Base-by-base conservation (phyloP, 768 basidiomycete genomes). In the Leucocoprinus sp. region DNA sequence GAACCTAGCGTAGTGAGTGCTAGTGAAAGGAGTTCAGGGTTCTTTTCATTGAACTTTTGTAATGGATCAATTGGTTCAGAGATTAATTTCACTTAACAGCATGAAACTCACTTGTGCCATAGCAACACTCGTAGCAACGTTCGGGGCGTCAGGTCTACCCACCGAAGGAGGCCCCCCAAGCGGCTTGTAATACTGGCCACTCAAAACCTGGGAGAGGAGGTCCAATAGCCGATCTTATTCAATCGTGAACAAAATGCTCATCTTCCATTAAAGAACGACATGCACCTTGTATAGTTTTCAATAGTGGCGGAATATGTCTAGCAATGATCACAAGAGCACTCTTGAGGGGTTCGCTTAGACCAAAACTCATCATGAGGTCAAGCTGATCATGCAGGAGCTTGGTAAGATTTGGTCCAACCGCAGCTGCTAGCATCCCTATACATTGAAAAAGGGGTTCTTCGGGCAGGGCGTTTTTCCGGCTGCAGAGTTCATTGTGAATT, bases 401-500 rank as follows among this genome's bases (percentile, higher is more conserved):
- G 0, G 96, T 98, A 37, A 99, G 69, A 61, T 93, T 95, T 2
- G 93, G 93, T 0, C 96, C 96, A 24, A 99, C 93, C 7, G 96
- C 90, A 1, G 82, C 78, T 1, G 93, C 91, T 34, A 99, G 70
- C 92, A 97, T 95, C 28, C 91, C 91, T 49, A 99, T 78, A 63
- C 96, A 98, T 71, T 97, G 90, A 58, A 99, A 98, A 48, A 98
- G 92, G 0, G 93, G 86, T 52, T 92, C 92, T 62, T 97, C 93
- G 12, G 84, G 82, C 2, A 89, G 87, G 1, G 92, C 88, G 58
- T 91, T 93, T 71, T 93, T 95, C 58, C 83, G 82, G 47, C 80
- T 83, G 22, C 3, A 43, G 34, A 42, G 29, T 29, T 18, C 23
- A n/a, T 29, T 21, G 15, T 50, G 18, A 34, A 17, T 19, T 21